A percentile compares a stretch with the other conserved stretches of the same genome.
These are phyloP conservation scores for Podila verticillata DNA, from an alignment of 192 early-diverging fungal genomes.

Conservation along the genomic window DNA sequence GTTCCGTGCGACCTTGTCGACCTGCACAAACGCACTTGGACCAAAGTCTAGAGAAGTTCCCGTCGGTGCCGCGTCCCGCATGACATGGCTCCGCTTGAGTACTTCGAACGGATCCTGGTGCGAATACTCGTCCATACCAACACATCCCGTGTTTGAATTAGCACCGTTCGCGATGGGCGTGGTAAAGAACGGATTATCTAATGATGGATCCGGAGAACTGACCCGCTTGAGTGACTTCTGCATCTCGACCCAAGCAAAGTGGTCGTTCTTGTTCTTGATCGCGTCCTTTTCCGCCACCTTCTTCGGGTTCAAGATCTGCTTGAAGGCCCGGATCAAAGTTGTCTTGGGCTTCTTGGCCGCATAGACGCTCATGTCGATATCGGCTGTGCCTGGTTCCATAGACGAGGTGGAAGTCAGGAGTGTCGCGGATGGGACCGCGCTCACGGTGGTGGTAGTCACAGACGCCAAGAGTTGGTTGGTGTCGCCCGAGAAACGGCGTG, in stretches of 20 bases:
- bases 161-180: too few species aligned
- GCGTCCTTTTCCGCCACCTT: slow-evolving; percentile 46
- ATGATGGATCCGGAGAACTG: slow-evolving; percentile 21
- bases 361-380: slow-evolving; percentile 7
- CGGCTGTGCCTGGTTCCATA: background rate
- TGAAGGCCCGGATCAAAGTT: slow-evolving; percentile 28
- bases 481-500: slow-evolving; percentile 34
- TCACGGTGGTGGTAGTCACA: background rate
- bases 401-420: background rate
- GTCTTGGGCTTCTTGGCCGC: slow-evolving; percentile 43
- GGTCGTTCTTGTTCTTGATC: slow-evolving; percentile 31
- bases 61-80: background rate
- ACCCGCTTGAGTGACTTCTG: slow-evolving; percentile 39
- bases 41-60: slow-evolving; percentile 17
- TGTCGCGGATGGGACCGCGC: background rate
- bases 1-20: slow-evolving; percentile 73
- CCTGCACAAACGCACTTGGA: slow-evolving; percentile 59
- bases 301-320: slow-evolving; percentile 43
- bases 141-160: too few species aligned
- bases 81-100: slow-evolving; percentile 19
- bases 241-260: slow-evolving; percentile 51
- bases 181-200: slow-evolving; percentile 8
- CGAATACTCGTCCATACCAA: too few species aligned
- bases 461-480: background rate
- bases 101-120: slow-evolving; percentile 34